Base-by-base conservation (phyloP, 2,329 filamentous ascomycete genomes). In the Monosporascus sp. region DNA sequence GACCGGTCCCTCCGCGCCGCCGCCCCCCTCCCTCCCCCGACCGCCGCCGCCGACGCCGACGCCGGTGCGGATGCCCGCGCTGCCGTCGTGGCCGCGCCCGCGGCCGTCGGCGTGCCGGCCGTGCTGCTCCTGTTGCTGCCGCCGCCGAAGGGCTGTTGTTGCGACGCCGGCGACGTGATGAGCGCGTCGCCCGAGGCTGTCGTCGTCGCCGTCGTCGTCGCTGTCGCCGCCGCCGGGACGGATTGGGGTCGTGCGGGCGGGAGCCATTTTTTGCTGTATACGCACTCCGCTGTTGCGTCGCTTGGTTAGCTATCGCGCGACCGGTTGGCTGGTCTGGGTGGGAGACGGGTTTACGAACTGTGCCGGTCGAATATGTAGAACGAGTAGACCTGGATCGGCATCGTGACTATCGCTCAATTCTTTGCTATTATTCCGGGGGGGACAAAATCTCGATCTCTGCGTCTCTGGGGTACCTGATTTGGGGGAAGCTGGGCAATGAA, bases 291-390 rank as follows among this genome's bases (percentile, higher is more conserved):
- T 97, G 71, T 15, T 43, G 47, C 37, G 40, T 62, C 55, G 46
- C 24, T 26, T 20, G 50, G 56, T 51, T 49, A 18, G 51, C 52
- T 59, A 44, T 35, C 31, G 31, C 5, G 31, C 31, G 31, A 49
- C 50, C 37, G 38, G 44, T 28, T 11, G 31, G 37, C 22, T 37
- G n/a, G 28, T 41, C 22, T 8, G 35, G n/a, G 3, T 17, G 49
- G 28, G 20, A 51, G 47, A 20, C 28, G 28, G 38, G 6, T 48
- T 35, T 51, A 67, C 82, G 68, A 80, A 97, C 94, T 96, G 74
- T 99, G 94, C 61, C 94, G 88, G 76, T 99, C 94, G 71, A 99
- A 99, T 69, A 99, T 97, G 79, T 96, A 96, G 75, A 99, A 96
- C 55, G 91, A 92, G 76, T 95, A 97, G 72, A 97, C 89, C 57